phyloP scores from a whole-genome alignment of 305 asterid species.

The Solanum aculeatissimum region DNA sequence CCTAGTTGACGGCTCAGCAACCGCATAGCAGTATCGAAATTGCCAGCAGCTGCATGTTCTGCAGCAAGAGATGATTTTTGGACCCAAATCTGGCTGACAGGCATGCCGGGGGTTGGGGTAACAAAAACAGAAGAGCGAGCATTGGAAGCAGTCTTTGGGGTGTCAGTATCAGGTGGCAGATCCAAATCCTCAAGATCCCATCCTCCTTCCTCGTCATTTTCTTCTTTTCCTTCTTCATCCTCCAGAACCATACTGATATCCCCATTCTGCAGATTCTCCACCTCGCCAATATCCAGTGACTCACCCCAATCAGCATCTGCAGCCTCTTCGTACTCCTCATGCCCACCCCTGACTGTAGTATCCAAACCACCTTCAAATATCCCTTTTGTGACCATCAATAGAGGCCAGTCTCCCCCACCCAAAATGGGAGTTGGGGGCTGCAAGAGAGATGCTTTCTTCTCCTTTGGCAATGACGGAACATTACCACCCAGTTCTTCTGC shows the following conservation, averaged over 20 bases:
- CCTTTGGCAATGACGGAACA: constrained; percentile 52
- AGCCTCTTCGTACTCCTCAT: constrained; percentile 61
- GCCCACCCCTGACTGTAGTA: constrained; percentile 22
- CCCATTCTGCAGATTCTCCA: constrained; percentile 44
- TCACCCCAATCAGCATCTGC: constrained; percentile 80
- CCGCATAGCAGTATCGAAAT: constrained; percentile 53
- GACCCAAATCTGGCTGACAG: constrained; percentile 53
- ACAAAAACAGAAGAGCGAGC: constrained; percentile 31
- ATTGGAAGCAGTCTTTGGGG: constrained; percentile 23
- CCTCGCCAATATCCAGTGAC: constrained; percentile 52
- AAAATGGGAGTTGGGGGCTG: constrained; percentile 69
- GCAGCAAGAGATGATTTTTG: constrained; percentile 52
- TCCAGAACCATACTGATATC: constrained; percentile 29
- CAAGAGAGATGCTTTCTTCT: constrained; percentile 43
- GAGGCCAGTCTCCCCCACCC: constrained; percentile 83
- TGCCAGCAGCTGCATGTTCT: constrained; percentile 53
- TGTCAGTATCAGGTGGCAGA: constrained; percentile 50
- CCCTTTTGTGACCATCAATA: constrained; percentile 67
- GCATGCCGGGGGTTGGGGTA: constrained; percentile 47
- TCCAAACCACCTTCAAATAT: constrained; percentile 68
- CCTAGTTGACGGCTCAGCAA: constrained; percentile 46
- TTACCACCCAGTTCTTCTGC: constrained; percentile 51
- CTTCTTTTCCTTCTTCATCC: constrained; percentile 27
- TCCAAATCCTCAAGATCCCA: constrained; percentile 72
- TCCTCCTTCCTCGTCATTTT: constrained; percentile 43